Evolutionary conservation across 2,329 filamentous ascomycete species (phyloP).

Genomic region (Canariomyces notabilis): DNA sequence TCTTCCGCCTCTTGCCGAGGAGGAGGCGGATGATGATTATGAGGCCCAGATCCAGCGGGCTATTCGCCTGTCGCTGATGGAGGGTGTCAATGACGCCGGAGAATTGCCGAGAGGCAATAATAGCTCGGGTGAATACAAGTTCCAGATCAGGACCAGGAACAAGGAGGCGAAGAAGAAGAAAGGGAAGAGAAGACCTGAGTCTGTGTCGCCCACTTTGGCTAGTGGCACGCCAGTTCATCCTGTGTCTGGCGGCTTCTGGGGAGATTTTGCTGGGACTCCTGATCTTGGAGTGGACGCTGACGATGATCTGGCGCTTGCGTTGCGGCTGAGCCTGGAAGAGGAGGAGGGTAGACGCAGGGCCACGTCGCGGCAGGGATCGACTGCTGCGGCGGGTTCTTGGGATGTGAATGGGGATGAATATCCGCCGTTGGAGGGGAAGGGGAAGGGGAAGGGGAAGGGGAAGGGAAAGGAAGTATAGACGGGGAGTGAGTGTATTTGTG

Average conservation of each 20-base stretch:
- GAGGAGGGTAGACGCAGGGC: constrained; percentile 36
- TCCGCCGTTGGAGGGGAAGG: constrained; percentile 30
- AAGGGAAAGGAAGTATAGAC: constrained; percentile 10
- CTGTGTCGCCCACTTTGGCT: constrained; percentile 27
- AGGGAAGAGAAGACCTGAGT: constrained; percentile 32
- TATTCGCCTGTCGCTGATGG: constrained; percentile 56
- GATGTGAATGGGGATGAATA: constrained; percentile 28
- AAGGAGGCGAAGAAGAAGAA: constrained; percentile 39
- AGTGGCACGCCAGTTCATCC: background rate
- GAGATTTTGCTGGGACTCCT: background rate
- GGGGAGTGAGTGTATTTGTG: background rate
- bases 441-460: constrained; percentile 38
- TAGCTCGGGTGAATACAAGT: constrained; percentile 45
- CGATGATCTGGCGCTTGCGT: constrained; percentile 55
- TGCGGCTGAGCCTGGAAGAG: constrained; percentile 56
- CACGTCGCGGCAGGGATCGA: constrained; percentile 6
- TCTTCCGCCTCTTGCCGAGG: constrained; percentile 20
- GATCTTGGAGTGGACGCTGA: constrained; percentile 32
- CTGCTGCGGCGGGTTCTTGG: constrained; percentile 16
- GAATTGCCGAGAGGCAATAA: constrained; percentile 41
- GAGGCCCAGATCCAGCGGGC: constrained; percentile 59
- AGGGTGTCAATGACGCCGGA: constrained; percentile 45
- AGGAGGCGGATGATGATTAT: constrained; percentile 48
- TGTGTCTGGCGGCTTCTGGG: background rate
- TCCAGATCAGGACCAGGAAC: constrained; percentile 46